Conservation (phyloP, 1,284 basidiomycete genomes). For the Caloboletus inedulis region DNA sequence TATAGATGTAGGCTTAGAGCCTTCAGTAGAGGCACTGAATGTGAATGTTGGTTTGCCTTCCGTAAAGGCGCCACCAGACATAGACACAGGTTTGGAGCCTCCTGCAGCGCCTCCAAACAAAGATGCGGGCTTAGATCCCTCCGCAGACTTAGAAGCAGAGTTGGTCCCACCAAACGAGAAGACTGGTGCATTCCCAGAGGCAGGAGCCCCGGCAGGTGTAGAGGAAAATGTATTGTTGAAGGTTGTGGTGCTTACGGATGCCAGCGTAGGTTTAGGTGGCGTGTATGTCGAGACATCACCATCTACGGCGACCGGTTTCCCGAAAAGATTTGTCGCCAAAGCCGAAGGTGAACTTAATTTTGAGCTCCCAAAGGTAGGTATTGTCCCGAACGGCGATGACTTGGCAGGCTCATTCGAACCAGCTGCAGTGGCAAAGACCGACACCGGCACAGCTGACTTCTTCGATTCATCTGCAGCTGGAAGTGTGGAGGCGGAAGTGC, state of each 20-base stretch:
- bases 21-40: conserved; percentile 11
- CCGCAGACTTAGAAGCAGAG: conserved; percentile 17
- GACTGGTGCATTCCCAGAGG: conserved; percentile 2
- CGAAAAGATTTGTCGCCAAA: conserved; percentile 8
- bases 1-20: conserved; percentile 6
- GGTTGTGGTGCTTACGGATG: conserved; percentile 2
- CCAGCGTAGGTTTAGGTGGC: conserved; percentile 9
- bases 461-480: conserved; percentile 13
- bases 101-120: conserved; percentile 11
- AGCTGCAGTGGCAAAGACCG: conserved; percentile 11
- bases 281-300: conserved; percentile 1
- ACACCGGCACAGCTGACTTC: conserved; percentile 14
- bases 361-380: conserved; percentile 18
- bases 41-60: conserved; percentile 22
- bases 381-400: conserved; percentile 14
- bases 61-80: conserved; percentile 5
- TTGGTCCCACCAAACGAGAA: conserved; percentile 25
- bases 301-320: conserved; percentile 9
- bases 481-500: background rate
- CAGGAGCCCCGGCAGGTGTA: conserved; percentile 7
- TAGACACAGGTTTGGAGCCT: background rate
- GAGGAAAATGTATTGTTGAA: conserved; percentile 11
- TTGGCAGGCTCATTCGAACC: conserved; percentile 19
- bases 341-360: conserved; percentile 3
- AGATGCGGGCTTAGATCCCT: conserved; percentile 19